Evolutionary conservation across 495 filamentous ascomycete genomes (phyloP).

Genomic region (Penicillium pulvis): DNA sequence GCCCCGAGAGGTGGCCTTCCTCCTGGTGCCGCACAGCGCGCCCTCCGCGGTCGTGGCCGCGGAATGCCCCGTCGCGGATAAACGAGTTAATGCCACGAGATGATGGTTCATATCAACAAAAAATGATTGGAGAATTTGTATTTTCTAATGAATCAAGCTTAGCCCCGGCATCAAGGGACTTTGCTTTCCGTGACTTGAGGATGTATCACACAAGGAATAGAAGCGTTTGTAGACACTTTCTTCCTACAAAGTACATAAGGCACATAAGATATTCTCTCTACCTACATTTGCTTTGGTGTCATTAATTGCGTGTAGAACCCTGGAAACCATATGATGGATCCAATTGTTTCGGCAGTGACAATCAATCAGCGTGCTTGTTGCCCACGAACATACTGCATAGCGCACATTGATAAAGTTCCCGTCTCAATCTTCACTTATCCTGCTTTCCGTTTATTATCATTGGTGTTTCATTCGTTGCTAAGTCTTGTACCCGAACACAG

Average conservation of each 20-base stretch:
- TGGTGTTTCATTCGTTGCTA: neutral
- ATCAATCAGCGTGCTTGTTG: slow-evolving; percentile 2
- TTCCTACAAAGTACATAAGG: neutral
- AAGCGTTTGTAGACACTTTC: slow-evolving; percentile 8
- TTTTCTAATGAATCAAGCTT: slow-evolving; percentile 22
- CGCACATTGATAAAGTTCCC: neutral
- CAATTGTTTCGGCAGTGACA: neutral
- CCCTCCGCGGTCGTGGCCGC: slow-evolving; percentile 78
- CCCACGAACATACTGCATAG: slow-evolving; percentile 5
- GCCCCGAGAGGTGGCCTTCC: slow-evolving; percentile 77
- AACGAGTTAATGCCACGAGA: slow-evolving; percentile 30
- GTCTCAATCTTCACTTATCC: neutral
- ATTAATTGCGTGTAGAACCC: neutral
- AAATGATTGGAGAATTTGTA: slow-evolving; percentile 14
- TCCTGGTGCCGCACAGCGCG: slow-evolving; percentile 89
- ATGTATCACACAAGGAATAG: slow-evolving; percentile 16
- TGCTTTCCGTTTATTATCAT: neutral
- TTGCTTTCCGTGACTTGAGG: slow-evolving; percentile 15
- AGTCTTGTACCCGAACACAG: neutral
- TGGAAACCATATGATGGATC: neutral
- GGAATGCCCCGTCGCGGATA: slow-evolving; percentile 73
- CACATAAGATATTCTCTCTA: neutral
- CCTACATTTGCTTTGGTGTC: neutral
- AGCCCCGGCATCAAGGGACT: slow-evolving; percentile 9
- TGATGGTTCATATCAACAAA: slow-evolving; percentile 26